Conservation (phyloP, 495 filamentous ascomycete genomes). For the Aspergillus taichungensis region DNA sequence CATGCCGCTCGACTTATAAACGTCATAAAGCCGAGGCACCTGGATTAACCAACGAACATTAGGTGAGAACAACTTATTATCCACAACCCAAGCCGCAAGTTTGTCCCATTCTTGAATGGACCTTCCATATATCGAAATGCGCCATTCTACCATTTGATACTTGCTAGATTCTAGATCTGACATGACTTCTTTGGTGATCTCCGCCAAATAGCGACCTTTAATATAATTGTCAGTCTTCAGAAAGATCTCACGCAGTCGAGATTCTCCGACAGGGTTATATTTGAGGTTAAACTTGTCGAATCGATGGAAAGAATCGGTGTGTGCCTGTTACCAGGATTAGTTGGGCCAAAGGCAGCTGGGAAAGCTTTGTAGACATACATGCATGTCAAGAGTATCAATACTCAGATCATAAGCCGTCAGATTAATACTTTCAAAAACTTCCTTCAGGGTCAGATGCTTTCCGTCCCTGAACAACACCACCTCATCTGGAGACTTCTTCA, state of each 20-base stretch:
- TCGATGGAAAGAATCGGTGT: constrained; percentile 95
- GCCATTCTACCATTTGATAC: constrained; percentile 99
- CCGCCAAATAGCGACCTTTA: constrained; percentile 87
- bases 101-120: constrained; percentile 95
- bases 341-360: neutral
- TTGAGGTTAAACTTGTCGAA: constrained; percentile 99
- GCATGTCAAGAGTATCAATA: constrained; percentile 98
- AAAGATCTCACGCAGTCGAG: constrained; percentile 89
- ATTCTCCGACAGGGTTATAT: constrained; percentile 96
- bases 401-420: constrained; percentile 95
- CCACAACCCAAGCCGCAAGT: constrained; percentile 94
- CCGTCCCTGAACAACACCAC: constrained; percentile 89
- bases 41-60: constrained; percentile 98
- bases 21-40: constrained; percentile 87
- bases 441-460: constrained; percentile 78
- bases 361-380: constrained; percentile 46
- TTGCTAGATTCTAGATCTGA: constrained; percentile 97
- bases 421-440: constrained; percentile 96
- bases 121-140: constrained; percentile 92
- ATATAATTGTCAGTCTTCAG: constrained; percentile 98
- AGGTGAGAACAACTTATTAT: constrained; percentile 95
- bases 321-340: constrained; percentile 49
- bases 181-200: constrained; percentile 97
- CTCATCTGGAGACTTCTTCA: constrained; percentile 95
- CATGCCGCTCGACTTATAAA: constrained; percentile 80